Conservation (phyloP, 495 filamentous ascomycete genomes). For the Cudoniella acicularis region DNA sequence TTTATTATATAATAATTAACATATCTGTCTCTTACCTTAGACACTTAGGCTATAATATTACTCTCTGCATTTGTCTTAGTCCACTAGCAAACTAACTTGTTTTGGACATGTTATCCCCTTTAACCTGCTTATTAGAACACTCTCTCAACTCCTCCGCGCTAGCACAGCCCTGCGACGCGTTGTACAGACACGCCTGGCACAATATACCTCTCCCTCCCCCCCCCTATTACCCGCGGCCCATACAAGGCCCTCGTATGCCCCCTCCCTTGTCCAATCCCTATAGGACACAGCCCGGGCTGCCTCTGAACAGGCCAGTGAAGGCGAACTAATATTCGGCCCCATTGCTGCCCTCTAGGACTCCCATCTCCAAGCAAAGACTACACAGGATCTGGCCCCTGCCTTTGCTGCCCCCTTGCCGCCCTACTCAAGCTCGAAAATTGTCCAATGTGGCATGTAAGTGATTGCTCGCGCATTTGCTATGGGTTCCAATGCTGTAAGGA, state of each 20-base stretch:
- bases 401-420: too few relatives aligned
- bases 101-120: background rate
- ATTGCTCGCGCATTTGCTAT: conserved; percentile 26
- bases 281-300: too few relatives aligned
- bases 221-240: too few relatives aligned
- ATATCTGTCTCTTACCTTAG: background rate
- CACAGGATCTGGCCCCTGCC: too few relatives aligned
- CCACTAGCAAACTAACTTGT: background rate
- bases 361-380: too few relatives aligned
- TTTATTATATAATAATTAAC: background rate
- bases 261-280: too few relatives aligned
- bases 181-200: background rate
- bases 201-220: background rate
- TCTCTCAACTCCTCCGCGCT: background rate
- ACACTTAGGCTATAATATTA: background rate
- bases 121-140: background rate
- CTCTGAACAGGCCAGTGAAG: too few relatives aligned
- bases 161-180: background rate
- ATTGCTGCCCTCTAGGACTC: too few relatives aligned
- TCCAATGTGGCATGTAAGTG: conserved; percentile 26
- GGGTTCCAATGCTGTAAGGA: conserved; percentile 21
- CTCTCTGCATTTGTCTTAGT: background rate
- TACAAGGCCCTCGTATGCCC: too few relatives aligned
- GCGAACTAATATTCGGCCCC: too few relatives aligned
- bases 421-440: conserved; percentile 25